Evolutionary conservation across 208 protist species (phyloP), one percentile per base, ranked within the genome.

Genomic region (Crithidia expoeki): DNA sequence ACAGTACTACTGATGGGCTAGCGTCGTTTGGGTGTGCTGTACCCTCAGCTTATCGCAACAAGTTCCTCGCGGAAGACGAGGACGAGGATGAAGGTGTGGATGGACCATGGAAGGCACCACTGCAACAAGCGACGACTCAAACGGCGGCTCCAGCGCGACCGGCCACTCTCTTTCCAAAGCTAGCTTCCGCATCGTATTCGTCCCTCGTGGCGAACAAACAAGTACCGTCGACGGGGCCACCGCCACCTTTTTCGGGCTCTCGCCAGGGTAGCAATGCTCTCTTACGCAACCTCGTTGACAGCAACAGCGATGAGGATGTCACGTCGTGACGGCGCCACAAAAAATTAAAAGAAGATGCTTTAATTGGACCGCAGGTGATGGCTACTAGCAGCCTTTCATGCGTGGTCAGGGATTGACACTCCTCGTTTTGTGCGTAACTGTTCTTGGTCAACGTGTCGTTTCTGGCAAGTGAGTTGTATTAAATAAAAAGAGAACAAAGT

Each of bases 61-160:
- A 76, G 40, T 76, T 76, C 36, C 69, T 74, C 27, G 52, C 49
- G 10, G 61, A 30, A 19, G 61, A 56, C 5, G 69, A 64, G 9
- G 61, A 75, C 16, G 69, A 68, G 36, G 69, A 68, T 2, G 49
- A 50, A 6, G 46, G 11, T 11, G 30, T 4, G 0, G 61, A 57
- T 47, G 49, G 2, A 6, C 12, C 4, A 12, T 40, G 36, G n/a
- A 19, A 11, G 25, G 46, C 28, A 32, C 46, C 17, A 12, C 17
- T 9, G 25, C 40, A 33, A 10, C 36, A 21, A 6, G 56, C 21
- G 9, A 4, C 34, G 7, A 17, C 16, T 2, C 36, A n/a, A n/a
- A 6, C 42, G 12, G 36, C 36, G 36, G 36, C 44, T 17, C 9
- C 58, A 32, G 21, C 33, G 11, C 53, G 33, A 3, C 28, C 51